Percentiles rank a stretch among this genome's conserved stretches.
Conservation (phyloP, 73 alveolate genomes). For the Paraurostyla sp. region DNA sequence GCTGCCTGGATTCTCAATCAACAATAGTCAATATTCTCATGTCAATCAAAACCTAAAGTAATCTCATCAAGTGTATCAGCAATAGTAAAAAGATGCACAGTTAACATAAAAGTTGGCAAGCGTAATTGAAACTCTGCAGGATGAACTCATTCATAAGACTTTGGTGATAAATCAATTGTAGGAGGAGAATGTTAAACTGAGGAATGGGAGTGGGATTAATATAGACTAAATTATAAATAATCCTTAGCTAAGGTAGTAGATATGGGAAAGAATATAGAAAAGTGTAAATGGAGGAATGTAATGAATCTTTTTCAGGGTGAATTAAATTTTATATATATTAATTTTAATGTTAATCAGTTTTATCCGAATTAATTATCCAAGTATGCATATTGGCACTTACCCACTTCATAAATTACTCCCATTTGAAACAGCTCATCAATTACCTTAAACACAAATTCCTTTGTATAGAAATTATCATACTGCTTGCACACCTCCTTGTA, state of each 20-base stretch:
- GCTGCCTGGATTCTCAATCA: too few relatives aligned
- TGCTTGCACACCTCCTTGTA: constrained; percentile 45
- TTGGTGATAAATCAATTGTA: neutral
- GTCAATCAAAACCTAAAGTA: constrained; percentile 21
- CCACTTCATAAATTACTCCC: constrained; percentile 52
- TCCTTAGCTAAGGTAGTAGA: neutral
- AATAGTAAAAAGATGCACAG: constrained; percentile 24
- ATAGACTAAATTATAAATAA: neutral
- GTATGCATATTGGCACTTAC: constrained; percentile 12
- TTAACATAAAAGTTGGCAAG: neutral
- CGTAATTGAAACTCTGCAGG: constrained; percentile 17
- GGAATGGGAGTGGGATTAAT: neutral
- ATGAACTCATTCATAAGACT: neutral
- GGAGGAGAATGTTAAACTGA: constrained; percentile 27
- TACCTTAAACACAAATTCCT: constrained; percentile 52
- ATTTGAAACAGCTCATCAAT: constrained; percentile 54
- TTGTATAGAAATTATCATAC: constrained; percentile 43
- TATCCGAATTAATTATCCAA: constrained; percentile 28
- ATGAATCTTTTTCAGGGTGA: too few relatives aligned
- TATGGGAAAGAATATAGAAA: too few relatives aligned
- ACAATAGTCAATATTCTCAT: too few relatives aligned
- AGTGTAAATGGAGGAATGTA: too few relatives aligned
- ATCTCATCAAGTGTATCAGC: neutral
- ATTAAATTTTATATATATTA: too few relatives aligned
- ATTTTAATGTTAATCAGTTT: too few relatives aligned